A percentile compares a stretch with the other conserved stretches of the same genome.
Conservation (phyloP, 2,329 filamentous ascomycete species). For the Ascocoryne sarcoides region DNA sequence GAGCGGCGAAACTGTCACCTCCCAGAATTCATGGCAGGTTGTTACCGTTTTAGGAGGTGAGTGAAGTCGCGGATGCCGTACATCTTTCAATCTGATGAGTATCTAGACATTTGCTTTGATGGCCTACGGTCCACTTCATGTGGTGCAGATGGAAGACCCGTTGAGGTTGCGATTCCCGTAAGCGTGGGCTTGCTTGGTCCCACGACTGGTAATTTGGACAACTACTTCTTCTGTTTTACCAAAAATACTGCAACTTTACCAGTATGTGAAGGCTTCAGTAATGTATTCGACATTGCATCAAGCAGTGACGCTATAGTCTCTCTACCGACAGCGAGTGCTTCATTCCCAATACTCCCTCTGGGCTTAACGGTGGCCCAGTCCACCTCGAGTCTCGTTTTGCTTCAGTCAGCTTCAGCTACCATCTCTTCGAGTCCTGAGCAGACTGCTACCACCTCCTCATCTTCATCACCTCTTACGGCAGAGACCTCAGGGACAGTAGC, state of each 20-base stretch:
- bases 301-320: neutral
- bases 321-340: neutral
- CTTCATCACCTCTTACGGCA: neutral
- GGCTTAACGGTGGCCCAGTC: neutral
- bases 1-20: neutral
- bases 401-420: neutral
- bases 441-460: no score
- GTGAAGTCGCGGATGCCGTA: neutral
- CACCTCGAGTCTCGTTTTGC: neutral
- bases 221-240: conserved; percentile 5
- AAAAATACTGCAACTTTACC: neutral
- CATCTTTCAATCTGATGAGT: no score
- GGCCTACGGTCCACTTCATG: no score
- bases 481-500: neutral
- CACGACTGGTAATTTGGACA: neutral
- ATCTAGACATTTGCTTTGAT: no score
- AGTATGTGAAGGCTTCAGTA: conserved; percentile 4
- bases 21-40: conserved; percentile 1
- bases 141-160: no score
- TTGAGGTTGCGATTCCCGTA: no score
- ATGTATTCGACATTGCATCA: conserved; percentile 3
- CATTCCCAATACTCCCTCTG: neutral
- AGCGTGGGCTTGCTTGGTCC: neutral
- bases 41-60: conserved; percentile 1
- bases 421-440: no score